These are phyloP conservation scores for Camellia japonica DNA, from an alignment of 148 eudicot species.

Conservation along the genomic window DNA sequence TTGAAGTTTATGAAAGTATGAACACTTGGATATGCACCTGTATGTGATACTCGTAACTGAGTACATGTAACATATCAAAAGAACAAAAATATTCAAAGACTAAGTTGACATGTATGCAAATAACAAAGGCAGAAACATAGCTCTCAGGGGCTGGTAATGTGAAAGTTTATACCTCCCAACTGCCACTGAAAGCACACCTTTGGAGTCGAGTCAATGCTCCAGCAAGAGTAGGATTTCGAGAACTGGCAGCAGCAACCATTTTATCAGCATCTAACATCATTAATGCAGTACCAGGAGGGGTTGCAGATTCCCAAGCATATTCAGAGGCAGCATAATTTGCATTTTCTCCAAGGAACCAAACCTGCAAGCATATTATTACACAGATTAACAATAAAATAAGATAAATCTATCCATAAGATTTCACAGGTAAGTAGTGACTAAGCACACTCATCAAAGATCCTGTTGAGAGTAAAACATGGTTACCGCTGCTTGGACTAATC, in stretches of 20 bases:
- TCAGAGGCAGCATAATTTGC: constrained; percentile 99
- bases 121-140: background rate
- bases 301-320: constrained; percentile 99
- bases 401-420: background rate
- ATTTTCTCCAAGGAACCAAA: constrained; percentile 99
- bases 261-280: constrained; percentile 99
- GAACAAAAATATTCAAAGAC: background rate
- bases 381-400: constrained; percentile 8
- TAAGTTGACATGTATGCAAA: constrained; percentile 1
- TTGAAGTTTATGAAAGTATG: too few relatives aligned
- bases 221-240: constrained; percentile 91
- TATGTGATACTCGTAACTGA: too few relatives aligned
- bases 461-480: constrained; percentile 23
- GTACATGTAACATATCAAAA: background rate
- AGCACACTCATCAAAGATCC: background rate
- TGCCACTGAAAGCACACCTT: constrained; percentile 95
- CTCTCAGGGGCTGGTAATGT: constrained; percentile 1
- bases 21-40: too few relatives aligned
- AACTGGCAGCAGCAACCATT: constrained; percentile 99
- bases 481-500: constrained; percentile 99
- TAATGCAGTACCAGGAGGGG: constrained; percentile 98
- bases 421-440: background rate
- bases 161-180: constrained; percentile 80
- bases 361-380: constrained; percentile 45
- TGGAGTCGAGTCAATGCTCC: constrained; percentile 95